Evolutionary conservation across 108 stramenopile species (phyloP).

Genomic region (Nitzschia palea): DNA sequence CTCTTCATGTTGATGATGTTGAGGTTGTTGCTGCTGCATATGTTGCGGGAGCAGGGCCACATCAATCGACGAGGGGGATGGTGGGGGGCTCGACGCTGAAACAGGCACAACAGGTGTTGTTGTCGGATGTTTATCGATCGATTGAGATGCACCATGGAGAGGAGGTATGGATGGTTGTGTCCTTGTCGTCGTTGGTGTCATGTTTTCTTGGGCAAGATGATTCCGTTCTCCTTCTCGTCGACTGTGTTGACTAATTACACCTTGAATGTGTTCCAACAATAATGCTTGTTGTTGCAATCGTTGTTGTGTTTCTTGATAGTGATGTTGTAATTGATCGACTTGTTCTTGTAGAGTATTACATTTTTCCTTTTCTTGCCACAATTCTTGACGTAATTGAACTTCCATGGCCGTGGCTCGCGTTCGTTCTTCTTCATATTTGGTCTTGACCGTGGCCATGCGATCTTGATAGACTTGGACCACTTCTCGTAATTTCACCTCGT

Average conservation of each 20-base stretch:
- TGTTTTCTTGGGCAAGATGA: not conserved
- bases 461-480: conserved; percentile 20
- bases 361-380: conserved; percentile 17
- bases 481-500: conserved; percentile 9
- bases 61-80: not conserved
- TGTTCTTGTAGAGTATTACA: conserved; percentile 2
- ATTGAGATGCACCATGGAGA: too few relatives aligned
- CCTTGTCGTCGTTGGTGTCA: not conserved
- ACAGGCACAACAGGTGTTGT: not conserved
- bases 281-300: not conserved
- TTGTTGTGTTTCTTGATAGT: conserved; percentile 2
- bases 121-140: too few relatives aligned
- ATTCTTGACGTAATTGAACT: conserved; percentile 17
- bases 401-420: conserved; percentile 10
- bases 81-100: not conserved
- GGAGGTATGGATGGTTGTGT: not conserved
- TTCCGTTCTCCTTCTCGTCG: not conserved
- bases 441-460: conserved; percentile 11
- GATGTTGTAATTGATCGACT: not conserved
- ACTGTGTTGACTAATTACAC: not conserved
- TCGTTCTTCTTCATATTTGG: conserved; percentile 15
- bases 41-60: not conserved
- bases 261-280: conserved; percentile 13
- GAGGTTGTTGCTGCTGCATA: not conserved
- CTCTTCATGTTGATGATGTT: not conserved